Evolutionary conservation across 305 asterid species (phyloP).

Genomic region (Fraxinus greggii): DNA sequence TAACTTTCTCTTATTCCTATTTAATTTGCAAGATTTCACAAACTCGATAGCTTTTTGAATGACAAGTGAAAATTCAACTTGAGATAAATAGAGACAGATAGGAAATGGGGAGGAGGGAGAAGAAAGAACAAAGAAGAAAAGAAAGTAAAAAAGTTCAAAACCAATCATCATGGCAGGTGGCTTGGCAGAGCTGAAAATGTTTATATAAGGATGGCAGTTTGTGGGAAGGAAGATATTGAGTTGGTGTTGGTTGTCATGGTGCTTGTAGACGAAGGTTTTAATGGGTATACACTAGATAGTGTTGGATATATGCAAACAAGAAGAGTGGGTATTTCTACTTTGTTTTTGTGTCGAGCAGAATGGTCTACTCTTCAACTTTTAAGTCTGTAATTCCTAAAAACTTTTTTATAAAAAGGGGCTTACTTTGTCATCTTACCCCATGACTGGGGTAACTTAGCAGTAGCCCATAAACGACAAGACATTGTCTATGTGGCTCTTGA

Average conservation of each 20-base stretch:
- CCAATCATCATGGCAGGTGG: neutral
- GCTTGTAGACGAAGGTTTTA: neutral
- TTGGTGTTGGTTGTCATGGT: neutral
- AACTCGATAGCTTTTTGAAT: neutral
- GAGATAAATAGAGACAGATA: neutral
- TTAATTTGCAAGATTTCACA: neutral
- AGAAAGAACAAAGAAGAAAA: constrained; percentile 19
- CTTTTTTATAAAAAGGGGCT: neutral
- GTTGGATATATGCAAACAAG: neutral
- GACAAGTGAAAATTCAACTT: neutral
- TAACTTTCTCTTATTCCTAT: constrained; percentile 4
- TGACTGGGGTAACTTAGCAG: neutral
- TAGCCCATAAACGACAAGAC: neutral
- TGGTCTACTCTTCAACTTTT: neutral
- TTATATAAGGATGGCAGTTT: neutral
- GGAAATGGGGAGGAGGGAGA: neutral
- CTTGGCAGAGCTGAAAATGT: neutral
- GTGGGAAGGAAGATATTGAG: neutral
- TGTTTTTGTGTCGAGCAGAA: neutral
- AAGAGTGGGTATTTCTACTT: neutral
- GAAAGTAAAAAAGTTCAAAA: neutral
- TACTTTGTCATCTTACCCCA: neutral
- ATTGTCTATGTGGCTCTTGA: neutral
- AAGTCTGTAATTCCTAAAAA: neutral
- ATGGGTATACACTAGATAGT: neutral